phyloP scores from a whole-genome alignment of 768 basidiomycete genomes.

The Multifurca ochricompacta region DNA sequence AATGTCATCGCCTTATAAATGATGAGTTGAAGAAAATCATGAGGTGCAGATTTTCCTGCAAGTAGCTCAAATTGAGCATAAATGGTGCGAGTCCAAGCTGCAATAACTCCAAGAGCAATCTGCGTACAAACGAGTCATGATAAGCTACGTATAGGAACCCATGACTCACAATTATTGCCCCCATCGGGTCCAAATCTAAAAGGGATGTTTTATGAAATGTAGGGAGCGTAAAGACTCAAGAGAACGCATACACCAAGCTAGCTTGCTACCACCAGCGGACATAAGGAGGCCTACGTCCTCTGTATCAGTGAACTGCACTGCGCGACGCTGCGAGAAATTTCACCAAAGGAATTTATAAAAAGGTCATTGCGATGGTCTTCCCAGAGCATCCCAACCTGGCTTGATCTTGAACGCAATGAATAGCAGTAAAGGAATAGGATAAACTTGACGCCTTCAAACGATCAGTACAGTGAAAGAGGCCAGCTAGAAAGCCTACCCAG shows the following conservation, averaged over 20 bases:
- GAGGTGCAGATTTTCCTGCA: constrained; percentile 87
- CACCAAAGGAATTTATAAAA: constrained; percentile 76
- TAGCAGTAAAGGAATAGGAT: constrained; percentile 82
- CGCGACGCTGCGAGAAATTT: constrained; percentile 15
- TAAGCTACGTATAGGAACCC: not conserved
- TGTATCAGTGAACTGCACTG: not conserved
- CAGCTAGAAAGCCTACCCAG: constrained; percentile 46
- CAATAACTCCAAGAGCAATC: constrained; percentile 75
- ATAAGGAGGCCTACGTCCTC: constrained; percentile 58
- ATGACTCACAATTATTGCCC: constrained; percentile 58
- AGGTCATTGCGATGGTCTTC: constrained; percentile 94
- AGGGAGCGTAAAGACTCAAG: not conserved
- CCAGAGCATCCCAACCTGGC: constrained; percentile 93
- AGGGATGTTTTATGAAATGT: not conserved
- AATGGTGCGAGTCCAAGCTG: constrained; percentile 69
- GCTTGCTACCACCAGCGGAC: constrained; percentile 74
- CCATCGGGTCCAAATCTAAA: constrained; percentile 68
- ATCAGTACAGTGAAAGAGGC: constrained; percentile 3
- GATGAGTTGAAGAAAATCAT: constrained; percentile 83
- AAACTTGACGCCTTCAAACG: constrained; percentile 66
- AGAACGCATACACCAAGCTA: constrained; percentile 62
- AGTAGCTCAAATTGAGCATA: constrained; percentile 78
- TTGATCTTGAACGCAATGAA: constrained; percentile 69
- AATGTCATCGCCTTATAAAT: constrained; percentile 92
- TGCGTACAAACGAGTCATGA: constrained; percentile 27